Conservation (phyloP, 805 yeast genomes). For the Blastobotrys chiropterorum region DNA sequence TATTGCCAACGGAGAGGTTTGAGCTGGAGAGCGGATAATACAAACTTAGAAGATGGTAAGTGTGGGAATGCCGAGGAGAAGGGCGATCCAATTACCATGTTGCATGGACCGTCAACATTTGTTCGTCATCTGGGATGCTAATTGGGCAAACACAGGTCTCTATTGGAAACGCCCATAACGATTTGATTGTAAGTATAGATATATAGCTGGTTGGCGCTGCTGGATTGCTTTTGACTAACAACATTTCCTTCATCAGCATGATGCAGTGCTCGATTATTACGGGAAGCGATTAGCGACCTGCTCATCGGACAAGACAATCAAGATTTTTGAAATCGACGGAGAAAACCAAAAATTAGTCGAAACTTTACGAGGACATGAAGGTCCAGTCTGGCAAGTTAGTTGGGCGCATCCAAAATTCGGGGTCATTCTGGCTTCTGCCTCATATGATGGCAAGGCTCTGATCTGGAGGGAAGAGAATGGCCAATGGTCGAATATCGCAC, state of each 20-base stretch:
- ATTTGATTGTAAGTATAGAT: slow-evolving; percentile 51
- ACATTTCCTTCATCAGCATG: slow-evolving; percentile 49
- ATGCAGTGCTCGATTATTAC: slow-evolving; percentile 94
- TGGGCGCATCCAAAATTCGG: slow-evolving; percentile 99
- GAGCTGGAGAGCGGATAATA: neutral
- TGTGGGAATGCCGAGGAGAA: too few relatives aligned
- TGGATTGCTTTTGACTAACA: too few relatives aligned
- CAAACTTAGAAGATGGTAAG: neutral
- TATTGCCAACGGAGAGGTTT: neutral
- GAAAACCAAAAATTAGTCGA: slow-evolving; percentile 76
- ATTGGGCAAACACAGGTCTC: slow-evolving; percentile 67
- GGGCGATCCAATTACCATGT: too few relatives aligned
- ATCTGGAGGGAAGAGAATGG: slow-evolving; percentile 94
- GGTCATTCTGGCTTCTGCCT: slow-evolving; percentile 85
- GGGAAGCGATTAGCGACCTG: slow-evolving; percentile 95
- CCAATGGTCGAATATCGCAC: slow-evolving; percentile 81
- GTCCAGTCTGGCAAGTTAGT: slow-evolving; percentile 97
- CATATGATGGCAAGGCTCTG: slow-evolving; percentile 90
- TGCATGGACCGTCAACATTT: too few relatives aligned
- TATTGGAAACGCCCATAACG: slow-evolving; percentile 86
- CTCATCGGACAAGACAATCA: slow-evolving; percentile 92
- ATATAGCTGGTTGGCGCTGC: too few relatives aligned
- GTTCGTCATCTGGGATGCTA: too few relatives aligned
- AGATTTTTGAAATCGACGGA: slow-evolving; percentile 85
- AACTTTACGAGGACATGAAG: slow-evolving; percentile 88